phyloP scores from a whole-genome alignment of 176 grass and related monocot genomes.

The Miscanthus lutarioriparius region DNA sequence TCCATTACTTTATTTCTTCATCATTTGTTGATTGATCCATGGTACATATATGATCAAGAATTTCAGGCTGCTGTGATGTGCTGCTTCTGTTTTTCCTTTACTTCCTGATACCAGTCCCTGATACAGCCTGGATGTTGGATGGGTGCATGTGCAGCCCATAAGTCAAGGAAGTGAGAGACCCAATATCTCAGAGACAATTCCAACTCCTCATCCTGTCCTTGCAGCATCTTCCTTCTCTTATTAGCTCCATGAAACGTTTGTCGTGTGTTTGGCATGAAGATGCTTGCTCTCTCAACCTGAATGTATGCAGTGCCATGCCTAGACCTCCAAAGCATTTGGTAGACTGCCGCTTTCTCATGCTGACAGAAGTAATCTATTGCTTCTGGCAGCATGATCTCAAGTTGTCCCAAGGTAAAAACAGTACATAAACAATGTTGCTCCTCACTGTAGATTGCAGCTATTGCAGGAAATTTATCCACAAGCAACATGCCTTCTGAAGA shows the following conservation, averaged over 20 bases:
- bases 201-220: neutral
- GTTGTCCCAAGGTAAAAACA: neutral
- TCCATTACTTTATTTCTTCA: too few species aligned
- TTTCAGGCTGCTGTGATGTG: neutral
- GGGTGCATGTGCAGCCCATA: neutral
- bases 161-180: neutral
- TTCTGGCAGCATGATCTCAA: neutral
- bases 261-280: neutral
- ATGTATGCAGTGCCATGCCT: constrained; percentile 5
- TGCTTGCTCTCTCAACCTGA: neutral
- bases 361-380: neutral
- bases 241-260: neutral
- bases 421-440: neutral
- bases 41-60: neutral
- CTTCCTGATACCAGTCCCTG: neutral
- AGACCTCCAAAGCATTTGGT: constrained; percentile 31
- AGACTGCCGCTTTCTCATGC: neutral
- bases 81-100: neutral
- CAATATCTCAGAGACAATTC: neutral
- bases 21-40: too few species aligned
- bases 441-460: neutral
- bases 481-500: neutral
- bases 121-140: neutral
- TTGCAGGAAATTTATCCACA: neutral
- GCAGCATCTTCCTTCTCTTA: neutral